These are phyloP conservation scores for Mycena rebaudengoi DNA, from an alignment of 768 basidiomycete genomes.

Conservation along the genomic window DNA sequence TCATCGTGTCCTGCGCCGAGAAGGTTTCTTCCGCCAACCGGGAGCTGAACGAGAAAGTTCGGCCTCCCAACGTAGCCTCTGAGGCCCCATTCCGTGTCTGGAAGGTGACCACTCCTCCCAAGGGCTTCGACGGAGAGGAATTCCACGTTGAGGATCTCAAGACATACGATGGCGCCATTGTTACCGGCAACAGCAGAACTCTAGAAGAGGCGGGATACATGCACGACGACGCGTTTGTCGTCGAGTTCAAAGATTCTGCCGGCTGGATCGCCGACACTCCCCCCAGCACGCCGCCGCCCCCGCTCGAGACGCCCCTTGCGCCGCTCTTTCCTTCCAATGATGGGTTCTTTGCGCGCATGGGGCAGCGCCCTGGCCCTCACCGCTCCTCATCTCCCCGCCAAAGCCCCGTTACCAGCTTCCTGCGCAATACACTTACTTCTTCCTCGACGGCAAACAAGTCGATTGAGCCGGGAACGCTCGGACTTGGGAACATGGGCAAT, in stretches of 20 bases:
- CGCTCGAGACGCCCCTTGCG: conserved; percentile 34
- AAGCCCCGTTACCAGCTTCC: conserved; percentile 18
- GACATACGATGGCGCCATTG: conserved; percentile 45
- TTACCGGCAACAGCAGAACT: conserved; percentile 55
- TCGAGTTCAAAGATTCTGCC: conserved; percentile 72
- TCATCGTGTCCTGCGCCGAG: conserved; percentile 61
- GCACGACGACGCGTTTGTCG: conserved; percentile 73
- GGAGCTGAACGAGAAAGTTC: conserved; percentile 50
- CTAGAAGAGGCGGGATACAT: conserved; percentile 68
- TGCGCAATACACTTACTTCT: background rate
- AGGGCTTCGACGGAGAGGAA: conserved; percentile 48
- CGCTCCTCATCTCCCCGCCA: conserved; percentile 31
- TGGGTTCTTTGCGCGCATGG: conserved; percentile 65
- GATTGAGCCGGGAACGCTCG: conserved; percentile 79
- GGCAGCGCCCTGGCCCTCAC: too few relatives aligned
- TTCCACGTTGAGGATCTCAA: conserved; percentile 43
- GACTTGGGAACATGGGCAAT: conserved; percentile 94
- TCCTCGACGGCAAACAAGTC: conserved; percentile 36
- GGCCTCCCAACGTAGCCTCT: conserved; percentile 36
- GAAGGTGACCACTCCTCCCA: conserved; percentile 53
- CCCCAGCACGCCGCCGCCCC: conserved; percentile 26
- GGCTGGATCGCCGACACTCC: conserved; percentile 63
- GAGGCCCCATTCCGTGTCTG: conserved; percentile 65
- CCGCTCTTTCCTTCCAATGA: conserved; percentile 63
- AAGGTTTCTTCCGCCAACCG: conserved; percentile 53